These are phyloP conservation scores for Exophiala aquamarina DNA, from an alignment of 2,329 filamentous ascomycete genomes.

Conservation along the genomic window DNA sequence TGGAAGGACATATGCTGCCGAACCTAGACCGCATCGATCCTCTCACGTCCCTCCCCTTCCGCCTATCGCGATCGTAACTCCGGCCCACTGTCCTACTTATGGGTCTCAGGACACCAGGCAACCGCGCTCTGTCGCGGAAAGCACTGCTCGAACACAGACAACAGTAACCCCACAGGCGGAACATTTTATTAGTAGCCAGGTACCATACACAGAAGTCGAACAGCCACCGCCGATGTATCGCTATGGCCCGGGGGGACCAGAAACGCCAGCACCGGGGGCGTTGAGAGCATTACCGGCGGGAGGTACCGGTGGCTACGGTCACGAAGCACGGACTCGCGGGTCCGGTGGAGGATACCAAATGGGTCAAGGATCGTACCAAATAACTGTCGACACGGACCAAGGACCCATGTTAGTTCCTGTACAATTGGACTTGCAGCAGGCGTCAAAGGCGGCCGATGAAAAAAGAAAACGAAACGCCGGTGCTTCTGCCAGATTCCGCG, in stretches of 20 bases:
- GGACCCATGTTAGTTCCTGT: constrained; percentile 41
- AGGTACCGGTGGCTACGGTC: constrained; percentile 8
- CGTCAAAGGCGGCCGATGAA: constrained; percentile 78
- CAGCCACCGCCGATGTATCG: constrained; percentile 18
- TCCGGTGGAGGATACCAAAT: constrained; percentile 24
- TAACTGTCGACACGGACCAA: constrained; percentile 34
- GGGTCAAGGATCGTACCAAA: constrained; percentile 32
- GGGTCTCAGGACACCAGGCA: constrained; percentile 12
- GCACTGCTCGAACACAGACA: constrained; percentile 9
- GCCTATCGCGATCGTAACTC: constrained; percentile 38
- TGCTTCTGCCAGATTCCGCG: constrained; percentile 78
- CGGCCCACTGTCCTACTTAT: constrained; percentile 6
- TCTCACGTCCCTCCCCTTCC: constrained; percentile 49
- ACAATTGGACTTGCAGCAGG: constrained; percentile 68
- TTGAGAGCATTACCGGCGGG: constrained; percentile 16
- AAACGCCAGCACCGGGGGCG: constrained; percentile 9
- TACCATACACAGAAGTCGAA: constrained; percentile 14
- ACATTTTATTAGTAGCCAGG: constrained; percentile 8
- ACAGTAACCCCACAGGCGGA: constrained; percentile 12
- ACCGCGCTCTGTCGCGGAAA: constrained; percentile 13
- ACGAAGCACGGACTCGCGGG: constrained; percentile 16
- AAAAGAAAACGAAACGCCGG: constrained; percentile 83
- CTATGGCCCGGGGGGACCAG: constrained; percentile 11
- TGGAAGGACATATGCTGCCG: constrained; percentile 43
- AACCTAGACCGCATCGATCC: constrained; percentile 36